Evolutionary conservation across 2,329 filamentous ascomycete genomes (phyloP), one percentile per base, ranked within the genome.

Genomic region (Nectriaceae sp.): DNA sequence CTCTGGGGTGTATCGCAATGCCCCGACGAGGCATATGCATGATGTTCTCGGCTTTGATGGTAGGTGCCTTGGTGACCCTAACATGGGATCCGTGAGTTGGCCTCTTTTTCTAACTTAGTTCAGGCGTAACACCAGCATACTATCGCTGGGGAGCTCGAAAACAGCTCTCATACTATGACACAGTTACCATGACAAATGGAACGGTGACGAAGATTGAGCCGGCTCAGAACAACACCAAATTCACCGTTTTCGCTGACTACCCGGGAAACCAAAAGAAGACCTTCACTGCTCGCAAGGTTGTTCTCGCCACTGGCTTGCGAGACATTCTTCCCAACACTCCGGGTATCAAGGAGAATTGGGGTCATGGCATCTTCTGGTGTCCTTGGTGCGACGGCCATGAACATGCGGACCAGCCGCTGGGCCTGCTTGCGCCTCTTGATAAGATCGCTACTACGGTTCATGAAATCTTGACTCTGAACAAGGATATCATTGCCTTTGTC

Each of bases 321-420:
- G 82, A 85, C 56, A 61, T 80, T 20, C 65, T 85, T 3, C 80
- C 83, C 1, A 19, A 49, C 1, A 84, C 80, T 0, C 80, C 82
- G 0, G 82, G 83, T 1, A 45, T 85, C 0, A 24, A 54, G 6
- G 76, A 82, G 46, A 77, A 75, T 57, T 85, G 78, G 75, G 81
- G 79, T 41, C 72, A 78, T 49, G 83, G 82, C 5, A 76, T 85
- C 43, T 85, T 69, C 66, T 85, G 82, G 80, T 85, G 82, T 46
- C 80, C 81, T 0, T 85, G 82, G 82, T 85, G 82, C 53, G 82
- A 85, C 58, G 82, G 82, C 11, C 72, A 78, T 53, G 82, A 85
- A 65, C 80, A 85, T 61, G 77, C 75, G 0, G 79, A 84, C 58
- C 80, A 84, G 52, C 49, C 73, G 0, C 70, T 85, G 1, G 81